A percentile compares a stretch with the other conserved stretches of the same genome.
Conservation (phyloP, 192 early-diverging fungal genomes). For the Obelidium mucronatum region DNA sequence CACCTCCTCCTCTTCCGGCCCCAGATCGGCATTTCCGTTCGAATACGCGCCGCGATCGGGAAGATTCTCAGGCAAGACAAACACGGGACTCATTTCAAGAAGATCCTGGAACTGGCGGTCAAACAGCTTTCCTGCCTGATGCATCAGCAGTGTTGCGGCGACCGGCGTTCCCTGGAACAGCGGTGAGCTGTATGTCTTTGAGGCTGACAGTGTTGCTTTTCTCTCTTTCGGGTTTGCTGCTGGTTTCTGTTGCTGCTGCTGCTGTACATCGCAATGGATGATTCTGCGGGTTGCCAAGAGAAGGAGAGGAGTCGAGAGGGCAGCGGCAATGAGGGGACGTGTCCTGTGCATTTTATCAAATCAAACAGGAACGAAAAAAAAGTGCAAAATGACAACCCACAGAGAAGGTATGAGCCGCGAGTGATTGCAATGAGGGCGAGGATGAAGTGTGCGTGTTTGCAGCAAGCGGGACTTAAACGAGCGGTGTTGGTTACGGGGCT, state of each 20-base stretch:
- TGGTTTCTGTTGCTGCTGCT: background rate
- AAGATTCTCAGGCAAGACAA: slow-evolving; percentile 31
- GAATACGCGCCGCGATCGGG: slow-evolving; percentile 8
- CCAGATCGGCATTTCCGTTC: background rate
- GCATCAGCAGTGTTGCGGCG: slow-evolving; percentile 60
- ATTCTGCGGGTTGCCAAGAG: no score
- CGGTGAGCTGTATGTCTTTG: slow-evolving; percentile 42
- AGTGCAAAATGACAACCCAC: slow-evolving; percentile 34
- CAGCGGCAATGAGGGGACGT: background rate
- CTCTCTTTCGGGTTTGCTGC: background rate
- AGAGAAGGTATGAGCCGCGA: slow-evolving; percentile 24
- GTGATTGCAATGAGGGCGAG: background rate
- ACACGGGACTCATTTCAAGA: slow-evolving; percentile 55
- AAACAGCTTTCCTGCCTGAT: slow-evolving; percentile 48
- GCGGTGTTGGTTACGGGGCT: no score
- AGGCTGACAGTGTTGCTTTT: background rate
- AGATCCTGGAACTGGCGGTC: slow-evolving; percentile 49
- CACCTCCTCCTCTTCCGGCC: background rate
- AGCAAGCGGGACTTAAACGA: no score
- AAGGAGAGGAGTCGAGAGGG: background rate
- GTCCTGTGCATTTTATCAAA: background rate
- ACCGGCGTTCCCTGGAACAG: slow-evolving; percentile 60
- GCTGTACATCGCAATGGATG: background rate
- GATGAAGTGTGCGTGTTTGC: background rate
- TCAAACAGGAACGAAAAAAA: no score